Percentiles rank a stretch among this genome's conserved stretches.
These are phyloP conservation scores for Petunia axillaris DNA, from an alignment of 257 asterid genomes.

Conservation along the genomic window DNA sequence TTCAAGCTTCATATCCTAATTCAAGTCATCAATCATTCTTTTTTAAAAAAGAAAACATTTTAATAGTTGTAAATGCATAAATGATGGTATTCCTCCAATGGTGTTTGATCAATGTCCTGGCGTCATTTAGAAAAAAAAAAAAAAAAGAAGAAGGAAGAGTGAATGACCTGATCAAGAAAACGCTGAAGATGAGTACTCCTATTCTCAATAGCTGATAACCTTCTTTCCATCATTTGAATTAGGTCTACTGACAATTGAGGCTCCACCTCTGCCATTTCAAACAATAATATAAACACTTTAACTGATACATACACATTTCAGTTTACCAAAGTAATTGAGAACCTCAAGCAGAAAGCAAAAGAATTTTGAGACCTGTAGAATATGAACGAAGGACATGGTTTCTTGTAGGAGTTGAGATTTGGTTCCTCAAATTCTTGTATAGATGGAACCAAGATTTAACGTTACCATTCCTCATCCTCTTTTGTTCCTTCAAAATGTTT, in stretches of 20 bases:
- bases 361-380: conserved; percentile 9
- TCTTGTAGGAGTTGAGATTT: too few species aligned
- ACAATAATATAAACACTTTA: background rate
- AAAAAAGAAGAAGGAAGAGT: background rate
- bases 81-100: background rate
- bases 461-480: too few species aligned
- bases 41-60: background rate
- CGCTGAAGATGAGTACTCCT: conserved; percentile 64
- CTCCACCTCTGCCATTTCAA: conserved; percentile 39
- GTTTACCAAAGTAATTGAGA: background rate
- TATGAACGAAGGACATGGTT: background rate
- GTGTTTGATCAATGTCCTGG: conserved; percentile 22
- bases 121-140: background rate
- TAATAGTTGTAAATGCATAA: background rate
- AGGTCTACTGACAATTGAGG: conserved; percentile 72
- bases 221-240: conserved; percentile 79
- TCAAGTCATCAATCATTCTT: too few species aligned
- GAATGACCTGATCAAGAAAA: conserved; percentile 57
- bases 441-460: too few species aligned
- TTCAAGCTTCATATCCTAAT: too few species aligned
- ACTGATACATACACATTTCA: background rate
- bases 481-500: too few species aligned
- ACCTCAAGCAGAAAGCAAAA: background rate
- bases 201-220: conserved; percentile 61
- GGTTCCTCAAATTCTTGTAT: too few species aligned